Conservation (phyloP, 2,329 filamentous ascomycete species). For the Pseudocercospora fijiensis region DNA sequence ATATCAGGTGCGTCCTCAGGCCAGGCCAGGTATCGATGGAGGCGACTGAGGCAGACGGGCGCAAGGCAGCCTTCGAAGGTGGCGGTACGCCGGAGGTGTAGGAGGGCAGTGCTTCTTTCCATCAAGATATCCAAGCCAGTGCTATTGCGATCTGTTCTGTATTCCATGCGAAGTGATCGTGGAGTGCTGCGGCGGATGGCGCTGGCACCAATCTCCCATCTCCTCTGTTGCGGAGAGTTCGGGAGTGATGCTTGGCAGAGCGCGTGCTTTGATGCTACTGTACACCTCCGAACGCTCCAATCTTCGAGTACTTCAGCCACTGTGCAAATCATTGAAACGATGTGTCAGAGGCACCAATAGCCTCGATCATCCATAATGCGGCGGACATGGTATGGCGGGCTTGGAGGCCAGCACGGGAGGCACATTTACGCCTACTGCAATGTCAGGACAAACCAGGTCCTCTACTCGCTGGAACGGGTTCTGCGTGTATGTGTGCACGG, state of each 20-base stretch:
- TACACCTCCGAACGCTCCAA: no score
- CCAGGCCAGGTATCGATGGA: no score
- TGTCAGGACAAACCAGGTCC: slow-evolving; percentile 61
- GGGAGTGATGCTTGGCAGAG: neutral
- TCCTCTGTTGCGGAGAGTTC: neutral
- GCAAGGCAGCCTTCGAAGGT: no score
- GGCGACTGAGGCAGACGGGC: no score
- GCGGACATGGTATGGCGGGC: neutral
- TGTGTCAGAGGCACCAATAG: neutral
- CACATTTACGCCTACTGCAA: slow-evolving; percentile 64
- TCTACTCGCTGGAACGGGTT: slow-evolving; percentile 60
- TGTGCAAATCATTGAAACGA: neutral
- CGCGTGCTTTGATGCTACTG: neutral
- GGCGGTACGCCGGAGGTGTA: no score
- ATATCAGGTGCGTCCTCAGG: no score
- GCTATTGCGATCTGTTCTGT: no score
- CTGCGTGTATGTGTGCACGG: slow-evolving; percentile 50
- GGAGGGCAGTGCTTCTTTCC: no score
- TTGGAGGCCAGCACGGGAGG: slow-evolving; percentile 42
- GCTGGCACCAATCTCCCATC: no score
- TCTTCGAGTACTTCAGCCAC: neutral
- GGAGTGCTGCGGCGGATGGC: no score
- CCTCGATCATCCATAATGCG: neutral
- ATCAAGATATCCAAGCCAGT: no score
- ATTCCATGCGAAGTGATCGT: no score